Percentiles rank a stretch among this genome's conserved stretches.
phyloP scores from a whole-genome alignment of 2,329 filamentous ascomycete species.

The Fusarium torreyae region DNA sequence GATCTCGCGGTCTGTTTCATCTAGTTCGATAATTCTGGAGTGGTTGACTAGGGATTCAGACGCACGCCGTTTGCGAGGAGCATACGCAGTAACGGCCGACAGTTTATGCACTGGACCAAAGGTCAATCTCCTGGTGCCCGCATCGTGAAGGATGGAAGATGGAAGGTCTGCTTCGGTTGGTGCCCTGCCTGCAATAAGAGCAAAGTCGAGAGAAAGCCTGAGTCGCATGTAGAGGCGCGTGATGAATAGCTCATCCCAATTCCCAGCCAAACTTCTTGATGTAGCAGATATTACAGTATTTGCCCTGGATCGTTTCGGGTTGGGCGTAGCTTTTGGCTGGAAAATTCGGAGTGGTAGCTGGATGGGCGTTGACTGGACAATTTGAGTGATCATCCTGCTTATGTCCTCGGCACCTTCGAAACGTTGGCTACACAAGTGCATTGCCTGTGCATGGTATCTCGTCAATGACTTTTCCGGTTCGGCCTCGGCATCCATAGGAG shows the following conservation, averaged over 20 bases:
- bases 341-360: slow-evolving; percentile 2
- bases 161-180: slow-evolving; percentile 7
- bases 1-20: fast-evolving
- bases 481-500: background rate
- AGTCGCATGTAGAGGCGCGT: slow-evolving; percentile 24
- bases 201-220: slow-evolving; percentile 17
- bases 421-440: slow-evolving; percentile 14
- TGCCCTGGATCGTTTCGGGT: background rate
- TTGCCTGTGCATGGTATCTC: slow-evolving; percentile 18
- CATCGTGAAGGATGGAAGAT: background rate
- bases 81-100: background rate
- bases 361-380: slow-evolving; percentile 18
- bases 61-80: slow-evolving; percentile 10
- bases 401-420: slow-evolving; percentile 24
- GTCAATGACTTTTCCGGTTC: background rate
- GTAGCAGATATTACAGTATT: fast-evolving
- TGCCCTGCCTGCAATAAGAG: slow-evolving; percentile 8
- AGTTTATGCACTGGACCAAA: background rate
- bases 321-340: background rate
- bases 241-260: slow-evolving; percentile 22
- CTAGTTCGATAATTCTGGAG: slow-evolving; percentile 7
- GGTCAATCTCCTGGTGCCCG: background rate
- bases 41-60: background rate
- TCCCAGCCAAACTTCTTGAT: fast-evolving
- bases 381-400: slow-evolving; percentile 27